phyloP scores from a whole-genome alignment of 257 asterid genomes.

The Fraxinus quadrangulata region DNA sequence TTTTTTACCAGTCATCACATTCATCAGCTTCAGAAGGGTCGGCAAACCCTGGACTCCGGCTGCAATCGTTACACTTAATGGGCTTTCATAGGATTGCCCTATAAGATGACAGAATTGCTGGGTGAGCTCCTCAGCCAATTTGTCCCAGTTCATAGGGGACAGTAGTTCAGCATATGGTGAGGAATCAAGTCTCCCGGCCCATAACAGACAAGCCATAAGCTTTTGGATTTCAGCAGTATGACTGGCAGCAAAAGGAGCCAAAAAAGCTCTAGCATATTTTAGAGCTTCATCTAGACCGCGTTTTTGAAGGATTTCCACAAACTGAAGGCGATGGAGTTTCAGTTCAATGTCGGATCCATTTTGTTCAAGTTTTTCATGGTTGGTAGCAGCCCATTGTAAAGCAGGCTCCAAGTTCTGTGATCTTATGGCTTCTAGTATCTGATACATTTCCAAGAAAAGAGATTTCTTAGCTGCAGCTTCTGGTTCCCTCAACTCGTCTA shows the following conservation, averaged over 20 bases:
- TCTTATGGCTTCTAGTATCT: constrained; percentile 21
- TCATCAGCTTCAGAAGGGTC: constrained; percentile 23
- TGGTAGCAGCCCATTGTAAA: constrained; percentile 14
- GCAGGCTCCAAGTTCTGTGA: constrained; percentile 26
- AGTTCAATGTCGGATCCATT: constrained; percentile 19
- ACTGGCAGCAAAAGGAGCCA: constrained; percentile 18
- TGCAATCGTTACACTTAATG: constrained; percentile 18
- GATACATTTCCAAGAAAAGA: constrained; percentile 18
- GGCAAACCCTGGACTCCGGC: constrained; percentile 24
- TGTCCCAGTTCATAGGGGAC: constrained; percentile 18
- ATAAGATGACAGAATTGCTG: constrained; percentile 19
- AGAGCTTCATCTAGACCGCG: constrained; percentile 19
- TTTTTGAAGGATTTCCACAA: constrained; percentile 10
- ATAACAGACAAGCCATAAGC: constrained; percentile 24
- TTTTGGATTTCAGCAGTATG: constrained; percentile 22
- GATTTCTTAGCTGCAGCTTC: constrained; percentile 13
- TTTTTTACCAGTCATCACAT: constrained; percentile 14
- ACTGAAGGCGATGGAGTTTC: constrained; percentile 21
- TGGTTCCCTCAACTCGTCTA: constrained; percentile 5
- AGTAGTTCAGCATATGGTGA: constrained; percentile 22
- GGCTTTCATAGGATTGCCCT: constrained; percentile 14
- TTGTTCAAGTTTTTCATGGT: constrained; percentile 15
- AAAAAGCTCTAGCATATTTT: constrained; percentile 16
- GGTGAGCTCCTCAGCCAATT: constrained; percentile 18
- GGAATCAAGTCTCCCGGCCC: constrained; percentile 20